phyloP scores from a whole-genome alignment of 768 basidiomycete genomes.

The Boletellus emodensis region DNA sequence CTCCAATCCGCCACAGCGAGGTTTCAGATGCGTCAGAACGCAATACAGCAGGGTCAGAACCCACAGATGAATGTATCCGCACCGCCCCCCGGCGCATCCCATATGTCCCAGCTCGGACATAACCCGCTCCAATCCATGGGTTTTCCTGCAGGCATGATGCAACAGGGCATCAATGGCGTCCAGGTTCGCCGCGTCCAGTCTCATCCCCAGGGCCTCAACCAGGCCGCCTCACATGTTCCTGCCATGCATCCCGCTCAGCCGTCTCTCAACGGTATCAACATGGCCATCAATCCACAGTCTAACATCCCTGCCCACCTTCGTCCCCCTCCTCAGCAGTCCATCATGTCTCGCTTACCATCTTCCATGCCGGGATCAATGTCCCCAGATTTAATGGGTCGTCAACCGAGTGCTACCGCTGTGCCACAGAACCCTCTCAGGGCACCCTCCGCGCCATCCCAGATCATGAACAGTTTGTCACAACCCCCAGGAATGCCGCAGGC shows the following conservation, averaged over 20 bases:
- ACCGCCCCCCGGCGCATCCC: constrained; percentile 25
- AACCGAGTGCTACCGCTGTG: constrained; percentile 37
- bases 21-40: constrained; percentile 34
- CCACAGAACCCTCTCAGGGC: constrained; percentile 43
- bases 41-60: constrained; percentile 37
- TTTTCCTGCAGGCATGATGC: constrained; percentile 43
- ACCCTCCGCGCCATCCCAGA: constrained; percentile 40
- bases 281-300: constrained; percentile 44
- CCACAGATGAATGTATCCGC: constrained; percentile 33
- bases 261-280: constrained; percentile 34
- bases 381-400: constrained; percentile 43
- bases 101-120: constrained; percentile 30
- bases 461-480: constrained; percentile 45
- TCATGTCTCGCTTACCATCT: constrained; percentile 31
- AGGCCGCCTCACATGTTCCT: constrained; percentile 32
- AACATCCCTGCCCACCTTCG: constrained; percentile 38
- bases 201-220: constrained; percentile 48
- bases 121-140: constrained; percentile 40
- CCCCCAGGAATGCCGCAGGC: constrained; percentile 31
- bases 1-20: constrained; percentile 23
- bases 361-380: constrained; percentile 37
- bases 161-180: constrained; percentile 34
- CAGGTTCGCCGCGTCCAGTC: constrained; percentile 52
- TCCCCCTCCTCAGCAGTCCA: constrained; percentile 35
- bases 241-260: constrained; percentile 36